Conservation (phyloP, 2,329 filamentous ascomycete genomes). For the Coniochaeta prunicola region DNA sequence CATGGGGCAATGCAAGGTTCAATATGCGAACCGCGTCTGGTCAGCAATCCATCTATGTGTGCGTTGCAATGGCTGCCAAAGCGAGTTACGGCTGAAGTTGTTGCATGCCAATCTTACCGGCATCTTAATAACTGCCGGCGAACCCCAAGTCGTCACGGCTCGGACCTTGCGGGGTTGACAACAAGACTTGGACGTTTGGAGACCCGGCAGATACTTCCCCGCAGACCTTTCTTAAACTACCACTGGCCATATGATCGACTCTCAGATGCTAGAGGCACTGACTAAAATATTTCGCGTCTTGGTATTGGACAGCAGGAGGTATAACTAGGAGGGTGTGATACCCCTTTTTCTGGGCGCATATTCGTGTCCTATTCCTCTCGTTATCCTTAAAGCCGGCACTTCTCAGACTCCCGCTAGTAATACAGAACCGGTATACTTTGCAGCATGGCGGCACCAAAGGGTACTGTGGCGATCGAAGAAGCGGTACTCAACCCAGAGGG, state of each 20-base stretch:
- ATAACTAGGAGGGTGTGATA: background rate
- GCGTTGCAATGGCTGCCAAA: background rate
- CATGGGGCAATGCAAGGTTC: background rate
- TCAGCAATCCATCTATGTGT: background rate
- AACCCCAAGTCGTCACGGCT: background rate
- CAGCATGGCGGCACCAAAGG: conserved; percentile 8
- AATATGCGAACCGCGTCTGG: background rate
- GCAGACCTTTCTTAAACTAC: background rate
- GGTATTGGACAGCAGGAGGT: background rate
- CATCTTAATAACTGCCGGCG: background rate
- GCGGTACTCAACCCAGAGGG: conserved; percentile 24
- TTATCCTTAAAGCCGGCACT: background rate
- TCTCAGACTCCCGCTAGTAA: background rate
- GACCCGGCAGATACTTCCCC: background rate
- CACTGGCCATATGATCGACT: background rate
- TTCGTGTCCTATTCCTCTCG: background rate
- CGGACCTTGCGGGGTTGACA: background rate
- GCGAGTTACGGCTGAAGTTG: background rate
- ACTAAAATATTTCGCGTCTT: background rate
- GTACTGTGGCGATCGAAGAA: conserved; percentile 27
- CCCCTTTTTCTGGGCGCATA: background rate
- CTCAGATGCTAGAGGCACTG: background rate
- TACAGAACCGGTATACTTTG: background rate
- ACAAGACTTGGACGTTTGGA: background rate
- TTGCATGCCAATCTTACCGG: background rate